Conservation (phyloP, 2,329 filamentous ascomycete genomes). For the Ramularia collo-cygni region DNA sequence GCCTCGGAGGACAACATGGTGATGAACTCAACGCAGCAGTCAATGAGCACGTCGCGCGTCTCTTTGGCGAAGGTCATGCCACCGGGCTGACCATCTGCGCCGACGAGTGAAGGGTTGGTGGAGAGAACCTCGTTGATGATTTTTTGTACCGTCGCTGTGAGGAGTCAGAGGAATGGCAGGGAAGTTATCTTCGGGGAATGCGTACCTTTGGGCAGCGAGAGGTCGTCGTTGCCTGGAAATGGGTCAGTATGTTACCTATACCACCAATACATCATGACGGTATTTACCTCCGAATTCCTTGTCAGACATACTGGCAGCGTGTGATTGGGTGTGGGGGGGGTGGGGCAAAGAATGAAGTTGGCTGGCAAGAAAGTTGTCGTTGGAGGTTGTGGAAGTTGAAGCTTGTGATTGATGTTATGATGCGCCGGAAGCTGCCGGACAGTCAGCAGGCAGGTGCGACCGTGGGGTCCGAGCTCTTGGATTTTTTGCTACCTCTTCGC, state of each 20-base stretch:
- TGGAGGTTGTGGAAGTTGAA: background rate
- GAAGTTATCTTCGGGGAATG: background rate
- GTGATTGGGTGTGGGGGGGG: background rate
- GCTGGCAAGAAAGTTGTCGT: background rate
- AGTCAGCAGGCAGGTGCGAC: background rate
- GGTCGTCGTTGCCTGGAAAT: constrained; percentile 51
- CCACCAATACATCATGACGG: too few relatives aligned
- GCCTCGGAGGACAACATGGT: constrained; percentile 97
- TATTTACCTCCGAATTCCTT: constrained; percentile 48
- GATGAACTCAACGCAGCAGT: constrained; percentile 99
- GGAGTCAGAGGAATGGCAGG: constrained; percentile 1
- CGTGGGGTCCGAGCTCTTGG: background rate
- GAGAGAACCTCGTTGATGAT: constrained; percentile 94
- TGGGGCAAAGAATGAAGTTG: background rate
- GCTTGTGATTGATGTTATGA: background rate
- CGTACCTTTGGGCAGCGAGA: constrained; percentile 53
- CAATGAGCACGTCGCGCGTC: constrained; percentile 87
- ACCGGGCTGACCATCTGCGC: constrained; percentile 9
- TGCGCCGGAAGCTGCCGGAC: constrained; percentile 1
- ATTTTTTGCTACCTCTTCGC: constrained; percentile 1
- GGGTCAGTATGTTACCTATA: too few relatives aligned
- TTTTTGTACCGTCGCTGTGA: constrained; percentile 60
- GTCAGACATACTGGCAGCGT: constrained; percentile 43
- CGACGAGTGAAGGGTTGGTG: constrained; percentile 48
- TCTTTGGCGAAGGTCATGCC: constrained; percentile 87